These are phyloP conservation scores for Boletus subparvulus DNA, from an alignment of 768 basidiomycete genomes.

Conservation along the genomic window DNA sequence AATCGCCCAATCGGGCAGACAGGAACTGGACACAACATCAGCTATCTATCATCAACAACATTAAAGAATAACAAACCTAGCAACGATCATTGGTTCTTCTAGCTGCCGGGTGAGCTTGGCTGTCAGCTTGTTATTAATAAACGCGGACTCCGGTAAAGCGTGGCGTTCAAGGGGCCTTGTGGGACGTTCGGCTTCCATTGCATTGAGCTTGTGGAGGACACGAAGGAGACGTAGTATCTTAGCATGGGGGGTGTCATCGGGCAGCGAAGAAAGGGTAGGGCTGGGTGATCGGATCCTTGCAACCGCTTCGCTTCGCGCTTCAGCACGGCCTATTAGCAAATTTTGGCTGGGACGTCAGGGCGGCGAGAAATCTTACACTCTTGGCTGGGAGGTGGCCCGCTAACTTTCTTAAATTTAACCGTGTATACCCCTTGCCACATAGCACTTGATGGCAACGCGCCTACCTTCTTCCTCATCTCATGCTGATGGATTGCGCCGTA, in stretches of 20 bases:
- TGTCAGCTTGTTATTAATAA: slow-evolving; percentile 96
- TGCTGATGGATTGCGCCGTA: slow-evolving; percentile 96
- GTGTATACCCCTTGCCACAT: slow-evolving; percentile 92
- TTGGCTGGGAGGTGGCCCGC: slow-evolving; percentile 67
- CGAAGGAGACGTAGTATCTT: slow-evolving; percentile 90
- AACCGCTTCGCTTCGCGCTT: slow-evolving; percentile 39
- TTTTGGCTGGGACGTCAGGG: neutral
- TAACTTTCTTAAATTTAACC: slow-evolving; percentile 89
- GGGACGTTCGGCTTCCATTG: slow-evolving; percentile 64
- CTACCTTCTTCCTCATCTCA: slow-evolving; percentile 74
- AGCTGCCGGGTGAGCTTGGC: slow-evolving; percentile 97
- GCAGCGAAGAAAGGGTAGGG: slow-evolving; percentile 73
- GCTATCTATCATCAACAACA: neutral
- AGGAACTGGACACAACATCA: slow-evolving; percentile 57
- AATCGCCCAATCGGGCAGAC: slow-evolving; percentile 95
- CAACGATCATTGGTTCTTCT: slow-evolving; percentile 99
- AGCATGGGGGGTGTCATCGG: slow-evolving; percentile 80
- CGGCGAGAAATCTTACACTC: slow-evolving; percentile 50
- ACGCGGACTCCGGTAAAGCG: slow-evolving; percentile 74
- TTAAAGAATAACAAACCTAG: slow-evolving; percentile 61
- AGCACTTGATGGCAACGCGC: slow-evolving; percentile 60
- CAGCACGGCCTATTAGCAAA: slow-evolving; percentile 18
- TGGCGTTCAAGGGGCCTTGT: slow-evolving; percentile 48
- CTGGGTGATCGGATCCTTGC: slow-evolving; percentile 60
- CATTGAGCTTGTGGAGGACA: slow-evolving; percentile 81